Base-by-base conservation (phyloP, 495 filamentous ascomycete genomes). In the Hypoxylon fragiforme region DNA sequence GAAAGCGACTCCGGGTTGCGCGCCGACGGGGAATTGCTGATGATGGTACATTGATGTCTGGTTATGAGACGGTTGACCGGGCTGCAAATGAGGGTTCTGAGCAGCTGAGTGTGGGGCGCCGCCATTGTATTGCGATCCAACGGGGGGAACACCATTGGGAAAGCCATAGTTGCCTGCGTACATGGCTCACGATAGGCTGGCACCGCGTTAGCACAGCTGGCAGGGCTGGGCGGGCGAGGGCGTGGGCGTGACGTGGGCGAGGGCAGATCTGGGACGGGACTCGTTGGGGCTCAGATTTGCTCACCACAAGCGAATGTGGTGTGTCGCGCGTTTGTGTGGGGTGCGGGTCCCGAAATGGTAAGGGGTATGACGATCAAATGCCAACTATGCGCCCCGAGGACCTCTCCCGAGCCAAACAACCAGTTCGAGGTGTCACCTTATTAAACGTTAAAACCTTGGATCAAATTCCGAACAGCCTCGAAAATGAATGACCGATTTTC, bases 161-260 rank as follows among this genome's bases (percentile, higher is more conserved):
- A 72, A 76, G 48, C 76, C 76, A 72, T 75, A 77, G 57, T 69
- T 70, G 60, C 69, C 60, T 54, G 70, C 68, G 65, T 79, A 79
- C 76, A 79, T 79, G 73, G 68, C 71, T 73, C 63, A 62, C 57
- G 63, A 64, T 63, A 65, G 62, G 62, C 62, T 63, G 50, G 53
- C 54, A 62, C 62, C 47, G 59, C 57, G 58, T 62, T 63, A 48
- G 59, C 46, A 61, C 65, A 68, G 65, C 65, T 62, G 62, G 62
- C 62, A 65, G 65, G 65, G 65, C 65, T 68, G 62, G 65, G 61
- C 64, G 39, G 53, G 53, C 59, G 63, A 56, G 61, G 50, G 62
- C 61, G 49, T 59, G 24, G 24, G 24, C 24, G 24, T 35, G 50
- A 57, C 51, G 54, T 57, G 58, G 63, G 63, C 49, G 62, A 57